These are phyloP conservation scores for Tympanopsis confertula DNA, from an alignment of 2,329 filamentous ascomycete species.

Conservation along the genomic window DNA sequence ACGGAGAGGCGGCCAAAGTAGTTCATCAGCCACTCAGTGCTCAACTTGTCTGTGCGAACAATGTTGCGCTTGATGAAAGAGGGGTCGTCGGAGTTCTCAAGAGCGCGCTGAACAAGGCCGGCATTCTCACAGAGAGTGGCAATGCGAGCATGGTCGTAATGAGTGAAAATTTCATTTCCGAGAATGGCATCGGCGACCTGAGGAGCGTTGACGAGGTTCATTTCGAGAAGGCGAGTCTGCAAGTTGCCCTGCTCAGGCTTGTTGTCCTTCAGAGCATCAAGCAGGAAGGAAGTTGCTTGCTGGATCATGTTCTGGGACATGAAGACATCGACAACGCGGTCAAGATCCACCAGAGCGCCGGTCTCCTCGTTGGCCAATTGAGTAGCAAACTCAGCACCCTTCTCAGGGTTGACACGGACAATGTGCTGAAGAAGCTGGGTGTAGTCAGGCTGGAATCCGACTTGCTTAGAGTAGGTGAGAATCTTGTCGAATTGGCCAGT, in stretches of 20 bases:
- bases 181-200: constrained; percentile 97
- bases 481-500: constrained; percentile 96
- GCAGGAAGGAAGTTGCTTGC: constrained; percentile 91
- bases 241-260: constrained; percentile 84
- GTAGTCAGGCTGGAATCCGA: constrained; percentile 89
- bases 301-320: constrained; percentile 96
- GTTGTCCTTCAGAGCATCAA: constrained; percentile 92
- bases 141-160: constrained; percentile 87
- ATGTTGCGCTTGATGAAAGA: constrained; percentile 84
- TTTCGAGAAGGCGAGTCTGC: constrained; percentile 89
- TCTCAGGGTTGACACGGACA: constrained; percentile 80
- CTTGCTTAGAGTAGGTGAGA: constrained; percentile 74
- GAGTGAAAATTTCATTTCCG: constrained; percentile 94
- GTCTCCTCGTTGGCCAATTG: constrained; percentile 80
- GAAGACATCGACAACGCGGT: constrained; percentile 95
- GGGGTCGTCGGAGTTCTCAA: constrained; percentile 91
- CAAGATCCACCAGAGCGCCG: constrained; percentile 79
- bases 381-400: constrained; percentile 89
- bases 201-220: constrained; percentile 93
- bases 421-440: constrained; percentile 86
- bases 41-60: constrained; percentile 71
- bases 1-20: constrained; percentile 94
- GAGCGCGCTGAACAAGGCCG: constrained; percentile 70
- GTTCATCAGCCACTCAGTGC: constrained; percentile 77
- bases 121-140: constrained; percentile 87